phyloP scores from a whole-genome alignment of 2,329 filamentous ascomycete genomes.

The Venturia effusa region DNA sequence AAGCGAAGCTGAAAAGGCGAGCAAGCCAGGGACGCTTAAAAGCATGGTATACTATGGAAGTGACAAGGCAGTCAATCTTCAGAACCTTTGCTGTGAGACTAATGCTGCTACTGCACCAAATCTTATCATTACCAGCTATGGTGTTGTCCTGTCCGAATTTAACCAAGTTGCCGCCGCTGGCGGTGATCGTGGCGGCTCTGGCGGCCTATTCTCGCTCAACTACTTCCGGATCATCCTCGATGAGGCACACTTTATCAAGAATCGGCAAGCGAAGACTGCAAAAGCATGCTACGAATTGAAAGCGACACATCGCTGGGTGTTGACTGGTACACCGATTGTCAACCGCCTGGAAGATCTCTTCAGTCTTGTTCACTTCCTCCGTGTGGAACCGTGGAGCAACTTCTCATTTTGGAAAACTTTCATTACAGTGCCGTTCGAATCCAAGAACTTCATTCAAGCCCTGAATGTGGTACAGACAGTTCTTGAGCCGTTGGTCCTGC shows the following conservation, averaged over 20 bases:
- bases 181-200: constrained; percentile 52
- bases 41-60: constrained; percentile 84
- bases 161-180: constrained; percentile 51
- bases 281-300: constrained; percentile 87
- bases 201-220: constrained; percentile 74
- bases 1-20: constrained; percentile 86
- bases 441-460: constrained; percentile 84
- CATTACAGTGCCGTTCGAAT: constrained; percentile 94
- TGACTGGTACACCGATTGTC: constrained; percentile 94
- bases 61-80: constrained; percentile 72
- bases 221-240: constrained; percentile 95
- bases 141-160: constrained; percentile 82
- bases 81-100: constrained; percentile 62
- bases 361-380: constrained; percentile 80
- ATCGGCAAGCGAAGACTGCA: constrained; percentile 76
- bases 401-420: constrained; percentile 99
- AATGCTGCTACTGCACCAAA: constrained; percentile 72
- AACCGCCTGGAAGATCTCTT: constrained; percentile 93
- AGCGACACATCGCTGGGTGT: constrained; percentile 78
- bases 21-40: constrained; percentile 69
- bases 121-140: constrained; percentile 90
- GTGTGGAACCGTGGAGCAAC: constrained; percentile 96
- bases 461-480: constrained; percentile 96
- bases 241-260: constrained; percentile 91
- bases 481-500: constrained; percentile 85